Evolutionary conservation across 2,329 filamentous ascomycete species (phyloP).

Genomic region (Penicillium sp.): DNA sequence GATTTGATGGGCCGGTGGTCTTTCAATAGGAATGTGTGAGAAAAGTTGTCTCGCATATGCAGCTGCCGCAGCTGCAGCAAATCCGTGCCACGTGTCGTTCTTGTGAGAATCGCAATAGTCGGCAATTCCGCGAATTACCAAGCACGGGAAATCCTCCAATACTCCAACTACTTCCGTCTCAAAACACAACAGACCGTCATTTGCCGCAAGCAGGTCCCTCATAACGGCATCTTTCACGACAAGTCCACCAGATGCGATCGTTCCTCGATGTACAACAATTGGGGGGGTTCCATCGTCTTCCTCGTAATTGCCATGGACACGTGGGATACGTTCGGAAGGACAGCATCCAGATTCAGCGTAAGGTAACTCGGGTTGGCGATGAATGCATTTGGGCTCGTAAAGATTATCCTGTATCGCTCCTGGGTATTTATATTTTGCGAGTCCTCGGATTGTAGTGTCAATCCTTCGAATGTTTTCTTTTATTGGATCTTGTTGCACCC

Average conservation of each 20-base stretch:
- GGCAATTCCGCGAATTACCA: constrained; percentile 23
- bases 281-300: not conserved
- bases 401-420: too few relatives aligned
- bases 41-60: constrained; percentile 15
- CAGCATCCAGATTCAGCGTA: too few relatives aligned
- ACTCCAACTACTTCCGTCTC: constrained; percentile 1
- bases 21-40: constrained; percentile 1
- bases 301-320: not conserved
- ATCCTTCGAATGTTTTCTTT: too few relatives aligned
- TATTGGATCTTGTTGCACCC: not conserved
- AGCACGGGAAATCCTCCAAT: not conserved
- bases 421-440: too few relatives aligned
- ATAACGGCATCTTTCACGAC: constrained; percentile 21
- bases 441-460: too few relatives aligned
- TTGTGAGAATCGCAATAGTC: constrained; percentile 26
- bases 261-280: constrained; percentile 12
- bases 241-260: constrained; percentile 20
- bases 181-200: too few relatives aligned
- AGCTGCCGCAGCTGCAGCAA: constrained; percentile 20
- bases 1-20: too few relatives aligned
- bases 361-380: too few relatives aligned
- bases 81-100: constrained; percentile 23
- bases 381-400: too few relatives aligned
- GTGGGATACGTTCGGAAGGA: not conserved
- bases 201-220: too few relatives aligned